Evolutionary conservation across 148 eudicot species (phyloP), one percentile per base, ranked within the genome.

Genomic region (Silene latifolia): DNA sequence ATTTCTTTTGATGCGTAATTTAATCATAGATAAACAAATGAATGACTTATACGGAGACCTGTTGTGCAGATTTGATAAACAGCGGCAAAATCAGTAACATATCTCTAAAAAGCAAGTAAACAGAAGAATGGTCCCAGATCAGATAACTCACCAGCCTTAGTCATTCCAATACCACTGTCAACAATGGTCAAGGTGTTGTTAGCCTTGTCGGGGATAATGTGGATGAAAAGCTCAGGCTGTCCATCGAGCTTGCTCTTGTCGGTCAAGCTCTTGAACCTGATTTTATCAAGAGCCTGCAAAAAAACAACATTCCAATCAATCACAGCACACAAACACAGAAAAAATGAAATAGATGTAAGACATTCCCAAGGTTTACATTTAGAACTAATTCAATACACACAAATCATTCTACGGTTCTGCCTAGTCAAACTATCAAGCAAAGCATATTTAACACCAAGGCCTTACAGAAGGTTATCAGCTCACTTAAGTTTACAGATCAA

Each of bases 101-200:
- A 20, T 39, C 5, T 4, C 18, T 2, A 4, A 10, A 4, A 46
- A 57, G 5, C 1, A 4, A 20, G 5, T 8, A 13, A 12, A 44
- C 21, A 5, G 48, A 5, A 12, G 2, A n/a, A 13, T 0, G 11
- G 6, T 0, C n/a, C n/a, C n/a, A n/a, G n/a, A 66, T 27, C 20
- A 21, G 19, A 58, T 0, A 19, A 85, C 92, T 19, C 79, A 89
- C 90, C 92, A 83, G 92, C 89, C 48, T 87, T 89, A n/a, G 92
- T 89, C 92, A 89, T 86, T 39, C 96, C 96, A 51, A 90, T 77
- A 72, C 96, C 96, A 80, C 96, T 90, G 83, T 90, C 96, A 75
- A 90, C 67, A 63, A 90, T 87, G 8, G 96, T 58, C 72, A 90
- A 54, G 59, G 92, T 82, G 87, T 80, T 82, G 74, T 72, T 83